Percentiles rank a stretch among this genome's conserved stretches.
phyloP scores from a whole-genome alignment of 805 yeast genomes.

The Cyberlindnera euphorbiae region DNA sequence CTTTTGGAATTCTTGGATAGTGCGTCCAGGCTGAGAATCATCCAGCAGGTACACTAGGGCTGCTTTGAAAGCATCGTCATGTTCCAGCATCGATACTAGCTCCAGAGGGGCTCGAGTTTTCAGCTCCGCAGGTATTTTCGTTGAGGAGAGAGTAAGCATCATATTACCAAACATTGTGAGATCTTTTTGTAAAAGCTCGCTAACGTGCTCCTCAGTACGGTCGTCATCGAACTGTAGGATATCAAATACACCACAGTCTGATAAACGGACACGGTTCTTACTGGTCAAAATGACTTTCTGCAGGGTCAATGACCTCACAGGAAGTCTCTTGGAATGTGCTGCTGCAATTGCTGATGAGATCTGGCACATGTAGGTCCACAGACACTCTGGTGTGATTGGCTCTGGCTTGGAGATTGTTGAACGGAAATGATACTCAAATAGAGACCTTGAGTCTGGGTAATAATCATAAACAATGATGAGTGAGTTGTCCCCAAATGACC shows the following conservation, averaged over 20 bases:
- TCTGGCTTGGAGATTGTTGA: constrained; percentile 37
- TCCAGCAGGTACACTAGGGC: constrained; percentile 37
- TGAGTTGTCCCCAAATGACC: constrained; percentile 78
- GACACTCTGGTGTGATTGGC: constrained; percentile 52
- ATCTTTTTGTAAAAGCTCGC: constrained; percentile 49
- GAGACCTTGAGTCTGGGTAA: constrained; percentile 69
- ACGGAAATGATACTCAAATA: constrained; percentile 63
- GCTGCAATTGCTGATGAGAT: constrained; percentile 62
- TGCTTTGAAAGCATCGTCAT: constrained; percentile 41
- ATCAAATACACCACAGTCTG: constrained; percentile 69
- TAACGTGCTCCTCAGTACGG: constrained; percentile 12
- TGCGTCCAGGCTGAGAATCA: constrained; percentile 15
- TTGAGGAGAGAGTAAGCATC: constrained; percentile 48
- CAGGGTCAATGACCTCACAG: constrained; percentile 58
- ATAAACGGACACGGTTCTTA: constrained; percentile 63
- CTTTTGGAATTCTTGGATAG: constrained; percentile 32
- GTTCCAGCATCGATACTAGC: constrained; percentile 27
- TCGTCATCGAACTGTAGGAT: constrained; percentile 43
- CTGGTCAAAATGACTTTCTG: constrained; percentile 71
- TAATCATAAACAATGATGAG: constrained; percentile 79
- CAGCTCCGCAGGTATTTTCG: constrained; percentile 27
- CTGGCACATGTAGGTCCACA: constrained; percentile 80
- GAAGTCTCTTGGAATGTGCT: constrained; percentile 60
- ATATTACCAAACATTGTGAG: constrained; percentile 53
- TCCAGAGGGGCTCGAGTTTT: constrained; percentile 12